Evolutionary conservation across 768 basidiomycete species (phyloP).

Genomic region (Lactifluus pinguis): DNA sequence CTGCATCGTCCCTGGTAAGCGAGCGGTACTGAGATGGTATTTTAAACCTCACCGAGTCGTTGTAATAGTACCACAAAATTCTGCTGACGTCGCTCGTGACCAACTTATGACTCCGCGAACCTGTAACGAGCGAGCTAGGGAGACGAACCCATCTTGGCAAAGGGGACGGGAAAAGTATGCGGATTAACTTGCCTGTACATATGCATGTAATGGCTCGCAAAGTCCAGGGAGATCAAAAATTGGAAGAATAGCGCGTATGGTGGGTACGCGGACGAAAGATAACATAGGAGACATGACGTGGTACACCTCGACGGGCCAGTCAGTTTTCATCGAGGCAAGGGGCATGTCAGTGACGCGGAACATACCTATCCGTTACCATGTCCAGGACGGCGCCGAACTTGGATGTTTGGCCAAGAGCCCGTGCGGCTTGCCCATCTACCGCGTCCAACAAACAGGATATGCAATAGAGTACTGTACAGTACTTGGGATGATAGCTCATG

Average conservation of each 20-base stretch:
- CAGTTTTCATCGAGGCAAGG: not conserved
- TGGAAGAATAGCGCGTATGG: slow-evolving; percentile 80
- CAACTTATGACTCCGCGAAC: slow-evolving; percentile 85
- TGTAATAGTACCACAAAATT: slow-evolving; percentile 91
- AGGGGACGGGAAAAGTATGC: not conserved
- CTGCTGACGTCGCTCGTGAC: slow-evolving; percentile 89
- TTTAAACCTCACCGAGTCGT: slow-evolving; percentile 59
- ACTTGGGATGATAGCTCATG: slow-evolving; percentile 93
- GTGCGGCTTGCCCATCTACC: slow-evolving; percentile 87
- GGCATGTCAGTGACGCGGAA: not conserved
- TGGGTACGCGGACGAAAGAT: slow-evolving; percentile 86
- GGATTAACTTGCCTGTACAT: slow-evolving; percentile 81
- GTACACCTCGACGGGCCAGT: slow-evolving; percentile 58
- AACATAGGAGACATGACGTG: slow-evolving; percentile 89
- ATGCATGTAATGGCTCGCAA: slow-evolving; percentile 98
- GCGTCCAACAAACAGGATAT: slow-evolving; percentile 92
- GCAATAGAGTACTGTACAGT: slow-evolving; percentile 82
- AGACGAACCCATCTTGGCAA: slow-evolving; percentile 7
- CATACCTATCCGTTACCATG: slow-evolving; percentile 97
- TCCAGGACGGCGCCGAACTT: slow-evolving; percentile 97
- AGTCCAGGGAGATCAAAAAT: slow-evolving; percentile 93
- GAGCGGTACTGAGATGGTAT: not conserved
- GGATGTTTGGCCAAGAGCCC: slow-evolving; percentile 80
- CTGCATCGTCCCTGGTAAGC: slow-evolving; percentile 31
- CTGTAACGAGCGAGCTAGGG: slow-evolving; percentile 84